Conservation (phyloP, 257 asterid species). For the Lavandula angustifolia region DNA sequence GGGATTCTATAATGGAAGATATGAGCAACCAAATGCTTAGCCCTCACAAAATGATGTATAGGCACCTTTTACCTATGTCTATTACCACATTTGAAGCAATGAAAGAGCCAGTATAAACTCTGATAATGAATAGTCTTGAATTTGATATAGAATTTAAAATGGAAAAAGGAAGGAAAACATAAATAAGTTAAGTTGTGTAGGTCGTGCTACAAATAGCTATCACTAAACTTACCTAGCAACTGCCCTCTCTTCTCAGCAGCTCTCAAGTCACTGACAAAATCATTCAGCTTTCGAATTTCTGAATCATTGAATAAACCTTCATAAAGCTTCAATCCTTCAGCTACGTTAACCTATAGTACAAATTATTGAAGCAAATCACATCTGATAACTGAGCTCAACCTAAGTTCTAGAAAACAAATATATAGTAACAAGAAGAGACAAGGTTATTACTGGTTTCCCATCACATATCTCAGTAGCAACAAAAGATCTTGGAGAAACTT, state of each 20-base stretch:
- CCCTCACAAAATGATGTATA: constrained; percentile 21
- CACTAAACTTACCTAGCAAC: constrained; percentile 62
- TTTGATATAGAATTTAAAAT: not conserved
- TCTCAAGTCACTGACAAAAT: constrained; percentile 77
- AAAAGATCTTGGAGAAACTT: constrained; percentile 59
- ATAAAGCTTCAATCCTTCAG: constrained; percentile 82
- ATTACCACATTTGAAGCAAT: constrained; percentile 19
- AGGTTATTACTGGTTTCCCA: constrained; percentile 61
- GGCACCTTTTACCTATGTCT: constrained; percentile 9
- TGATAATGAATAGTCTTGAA: constrained; percentile 11
- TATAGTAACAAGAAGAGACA: constrained; percentile 1
- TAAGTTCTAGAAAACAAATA: constrained; percentile 5
- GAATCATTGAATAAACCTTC: constrained; percentile 59
- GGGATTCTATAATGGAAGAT: constrained; percentile 9
- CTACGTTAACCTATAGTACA: constrained; percentile 60
- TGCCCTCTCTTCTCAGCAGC: constrained; percentile 82
- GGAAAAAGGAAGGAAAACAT: not conserved
- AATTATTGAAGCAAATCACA: constrained; percentile 32
- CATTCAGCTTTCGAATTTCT: constrained; percentile 56
- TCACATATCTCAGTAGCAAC: constrained; percentile 64
- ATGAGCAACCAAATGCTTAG: constrained; percentile 16
- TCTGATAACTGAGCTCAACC: constrained; percentile 23
- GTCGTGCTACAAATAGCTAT: constrained; percentile 28
- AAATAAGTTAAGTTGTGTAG: constrained; percentile 25
- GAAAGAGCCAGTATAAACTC: not conserved